Evolutionary conservation across 2,329 filamentous ascomycete species (phyloP), one percentile per base, ranked within the genome.

Genomic region (Dothistroma pini): DNA sequence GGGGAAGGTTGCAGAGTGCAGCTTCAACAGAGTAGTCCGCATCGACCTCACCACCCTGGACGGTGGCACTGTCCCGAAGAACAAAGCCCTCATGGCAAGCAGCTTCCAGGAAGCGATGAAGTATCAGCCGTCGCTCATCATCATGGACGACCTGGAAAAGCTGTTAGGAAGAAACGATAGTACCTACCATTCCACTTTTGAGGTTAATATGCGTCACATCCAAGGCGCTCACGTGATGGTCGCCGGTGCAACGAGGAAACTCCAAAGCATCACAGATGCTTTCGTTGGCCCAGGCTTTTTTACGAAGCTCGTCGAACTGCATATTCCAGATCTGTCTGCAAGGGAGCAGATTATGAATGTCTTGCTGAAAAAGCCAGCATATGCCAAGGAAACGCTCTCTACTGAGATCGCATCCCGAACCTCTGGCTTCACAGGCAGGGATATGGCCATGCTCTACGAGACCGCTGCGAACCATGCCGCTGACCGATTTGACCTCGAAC

Each of bases 371-470:
- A 31, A 77, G 84, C 51, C 77, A 72, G n/a, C 81, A 78, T 9
- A 78, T 78, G 51, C 63, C 29, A 62, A 67, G 14, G 80, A 87
- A 2, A 75, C 76, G 1, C 77, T 86, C 10, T 76, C 91, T 19
- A 76, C 81, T 4, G 77, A 81, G 19, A 77, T 96, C 49, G 88
- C 88, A 48, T 84, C 89, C 63, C 85, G 86, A 59, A 96, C 93
- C 0, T 92, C 97, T 70, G 93, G 93, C 4, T 97, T 91, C 74
- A 96, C 91, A 34, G 89, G 89, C 4, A 83, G 84, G 1, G 93
- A 97, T 72, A 79, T 97, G 1, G 78, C 80, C n/a, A 83, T 82
- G 14, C 79, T 97, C 0, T 79, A 89, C 53, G 76, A 82, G 53
- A 75, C 81, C 50, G 83, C 86, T 74, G 78, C 70, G 69, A 77